Percentiles rank a stretch among this genome's conserved stretches.
Conservation (phyloP, 2,329 filamentous ascomycete species). For the Pseudogymnoascus sp. region DNA sequence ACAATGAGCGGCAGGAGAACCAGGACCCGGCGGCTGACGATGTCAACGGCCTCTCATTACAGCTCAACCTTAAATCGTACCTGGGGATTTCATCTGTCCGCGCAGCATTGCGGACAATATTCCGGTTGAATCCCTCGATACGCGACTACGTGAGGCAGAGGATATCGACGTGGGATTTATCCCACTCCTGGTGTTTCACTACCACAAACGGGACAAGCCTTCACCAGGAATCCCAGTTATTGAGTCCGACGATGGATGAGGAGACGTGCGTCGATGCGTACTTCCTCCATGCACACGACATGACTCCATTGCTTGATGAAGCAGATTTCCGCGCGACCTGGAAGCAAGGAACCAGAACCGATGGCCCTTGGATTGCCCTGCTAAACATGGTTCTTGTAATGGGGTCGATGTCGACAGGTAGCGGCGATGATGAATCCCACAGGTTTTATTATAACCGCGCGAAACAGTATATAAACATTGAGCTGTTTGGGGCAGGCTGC, state of each 20-base stretch:
- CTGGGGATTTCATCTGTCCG: neutral
- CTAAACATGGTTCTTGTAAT: conserved; percentile 12
- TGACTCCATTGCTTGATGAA: conserved; percentile 12
- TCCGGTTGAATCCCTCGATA: neutral
- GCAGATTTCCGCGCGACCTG: conserved; percentile 1
- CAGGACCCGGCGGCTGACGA: neutral
- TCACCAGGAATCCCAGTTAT: neutral
- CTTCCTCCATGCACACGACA: conserved; percentile 9
- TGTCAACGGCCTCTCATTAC: neutral
- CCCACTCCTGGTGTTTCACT: neutral
- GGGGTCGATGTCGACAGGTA: conserved; percentile 8
- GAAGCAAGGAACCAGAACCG: neutral
- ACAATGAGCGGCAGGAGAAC: neutral
- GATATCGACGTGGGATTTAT: neutral
- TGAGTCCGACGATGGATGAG: conserved; percentile 6
- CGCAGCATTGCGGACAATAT: conserved; percentile 5
- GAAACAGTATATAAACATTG: neutral
- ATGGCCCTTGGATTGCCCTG: conserved; percentile 12
- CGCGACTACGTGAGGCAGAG: neutral
- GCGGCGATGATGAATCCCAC: conserved; percentile 12
- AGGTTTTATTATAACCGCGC: neutral
- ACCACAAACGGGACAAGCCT: neutral
- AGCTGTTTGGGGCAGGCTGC: conserved; percentile 9
- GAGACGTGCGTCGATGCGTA: conserved; percentile 9
- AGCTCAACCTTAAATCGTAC: neutral